Evolutionary conservation across 139 green algal species (phyloP).

Genomic region (Yamagishiella unicocca): DNA sequence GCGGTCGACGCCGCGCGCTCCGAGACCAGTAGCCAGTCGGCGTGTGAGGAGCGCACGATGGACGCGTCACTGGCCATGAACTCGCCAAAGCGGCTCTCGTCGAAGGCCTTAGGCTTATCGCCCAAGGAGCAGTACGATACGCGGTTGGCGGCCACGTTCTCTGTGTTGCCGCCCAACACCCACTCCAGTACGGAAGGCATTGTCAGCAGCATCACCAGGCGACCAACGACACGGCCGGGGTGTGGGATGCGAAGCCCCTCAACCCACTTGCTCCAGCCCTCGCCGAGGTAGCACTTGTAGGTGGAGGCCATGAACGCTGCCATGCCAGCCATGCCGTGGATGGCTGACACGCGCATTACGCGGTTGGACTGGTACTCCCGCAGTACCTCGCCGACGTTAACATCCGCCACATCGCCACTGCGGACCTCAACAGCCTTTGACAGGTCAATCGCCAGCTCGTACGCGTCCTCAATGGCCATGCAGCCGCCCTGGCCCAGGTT

Average conservation of each 20-base stretch:
- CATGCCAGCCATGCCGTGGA: constrained; percentile 93
- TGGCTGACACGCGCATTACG: constrained; percentile 81
- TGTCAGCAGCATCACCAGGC: constrained; percentile 80
- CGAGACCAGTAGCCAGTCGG: constrained; percentile 84
- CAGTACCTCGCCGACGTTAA: constrained; percentile 44
- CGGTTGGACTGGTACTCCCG: constrained; percentile 76
- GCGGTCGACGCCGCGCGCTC: constrained; percentile 33
- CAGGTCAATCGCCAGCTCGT: constrained; percentile 79
- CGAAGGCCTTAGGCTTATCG: constrained; percentile 81
- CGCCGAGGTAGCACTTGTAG: constrained; percentile 86
- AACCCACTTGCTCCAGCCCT: constrained; percentile 70
- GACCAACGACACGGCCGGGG: constrained; percentile 84
- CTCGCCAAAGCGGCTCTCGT: constrained; percentile 63
- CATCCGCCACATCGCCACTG: not conserved
- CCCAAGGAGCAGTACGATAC: constrained; percentile 49
- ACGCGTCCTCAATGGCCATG: constrained; percentile 95
- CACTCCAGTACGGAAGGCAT: constrained; percentile 88
- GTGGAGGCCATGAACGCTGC: constrained; percentile 90
- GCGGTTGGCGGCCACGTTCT: constrained; percentile 56
- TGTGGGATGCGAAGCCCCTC: constrained; percentile 92
- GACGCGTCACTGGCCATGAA: constrained; percentile 81
- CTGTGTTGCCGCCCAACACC: constrained; percentile 88
- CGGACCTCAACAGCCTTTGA: constrained; percentile 48
- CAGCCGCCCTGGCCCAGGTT: constrained; percentile 97
- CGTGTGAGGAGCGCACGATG: constrained; percentile 72